Percentiles rank a stretch among this genome's conserved stretches.
phyloP scores from a whole-genome alignment of 2,329 filamentous ascomycete species.

The Colletotrichum sidae region DNA sequence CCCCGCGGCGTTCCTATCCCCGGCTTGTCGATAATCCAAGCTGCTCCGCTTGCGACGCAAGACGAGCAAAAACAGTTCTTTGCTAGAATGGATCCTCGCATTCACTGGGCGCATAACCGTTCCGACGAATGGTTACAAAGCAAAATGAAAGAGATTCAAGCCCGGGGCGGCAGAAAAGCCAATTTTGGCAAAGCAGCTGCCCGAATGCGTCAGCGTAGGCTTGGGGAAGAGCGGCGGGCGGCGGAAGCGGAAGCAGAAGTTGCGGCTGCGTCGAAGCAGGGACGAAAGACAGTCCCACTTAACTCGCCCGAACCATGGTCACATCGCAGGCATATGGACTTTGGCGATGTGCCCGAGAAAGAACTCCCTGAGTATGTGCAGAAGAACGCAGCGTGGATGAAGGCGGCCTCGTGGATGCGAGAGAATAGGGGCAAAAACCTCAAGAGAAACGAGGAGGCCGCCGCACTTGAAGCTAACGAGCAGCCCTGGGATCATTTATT shows the following conservation, averaged over 20 bases:
- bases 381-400: slow-evolving; percentile 58
- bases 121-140: slow-evolving; percentile 57
- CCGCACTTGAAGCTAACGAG: slow-evolving; percentile 8
- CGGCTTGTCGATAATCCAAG: background rate
- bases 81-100: slow-evolving; percentile 61
- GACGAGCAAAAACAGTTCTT: slow-evolving; percentile 49
- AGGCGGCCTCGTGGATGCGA: slow-evolving; percentile 52
- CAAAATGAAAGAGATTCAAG: slow-evolving; percentile 63
- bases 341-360: slow-evolving; percentile 51
- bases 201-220: slow-evolving; percentile 49
- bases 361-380: slow-evolving; percentile 58
- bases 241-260: background rate
- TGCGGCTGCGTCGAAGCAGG: slow-evolving; percentile 5
- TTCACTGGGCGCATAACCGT: slow-evolving; percentile 58
- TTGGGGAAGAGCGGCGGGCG: slow-evolving; percentile 37
- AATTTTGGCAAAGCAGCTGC: slow-evolving; percentile 60
- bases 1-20: slow-evolving; percentile 13
- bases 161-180: slow-evolving; percentile 60
- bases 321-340: slow-evolving; percentile 47
- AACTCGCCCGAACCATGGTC: slow-evolving; percentile 46
- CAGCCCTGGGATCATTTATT: slow-evolving; percentile 21
- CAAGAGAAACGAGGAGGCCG: slow-evolving; percentile 9
- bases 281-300: background rate
- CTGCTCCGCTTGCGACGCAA: slow-evolving; percentile 21
- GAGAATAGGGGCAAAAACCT: slow-evolving; percentile 43